A percentile compares a stretch with the other conserved stretches of the same genome.
phyloP scores from a whole-genome alignment of 2,329 filamentous ascomycete species.

The Phyllosticta capitalensis region DNA sequence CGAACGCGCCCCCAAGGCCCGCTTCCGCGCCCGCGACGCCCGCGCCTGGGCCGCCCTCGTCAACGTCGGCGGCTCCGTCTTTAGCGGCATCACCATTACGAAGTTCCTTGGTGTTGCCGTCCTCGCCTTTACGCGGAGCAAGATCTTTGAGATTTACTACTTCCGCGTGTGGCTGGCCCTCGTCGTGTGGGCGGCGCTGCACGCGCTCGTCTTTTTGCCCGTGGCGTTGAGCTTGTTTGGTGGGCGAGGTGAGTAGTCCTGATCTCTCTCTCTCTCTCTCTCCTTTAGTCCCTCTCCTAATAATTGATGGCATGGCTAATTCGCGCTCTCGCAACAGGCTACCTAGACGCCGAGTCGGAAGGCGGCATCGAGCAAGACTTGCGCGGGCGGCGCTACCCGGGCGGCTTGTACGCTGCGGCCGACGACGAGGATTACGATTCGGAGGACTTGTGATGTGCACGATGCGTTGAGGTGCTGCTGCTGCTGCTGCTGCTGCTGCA shows the following conservation, averaged over 20 bases:
- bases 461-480: too few relatives aligned
- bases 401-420: constrained; percentile 48
- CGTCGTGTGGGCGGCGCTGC: constrained; percentile 77
- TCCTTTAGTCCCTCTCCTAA: constrained; percentile 6
- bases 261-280: background rate
- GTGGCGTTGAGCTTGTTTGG: constrained; percentile 80
- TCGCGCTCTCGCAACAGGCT: constrained; percentile 43
- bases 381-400: constrained; percentile 66
- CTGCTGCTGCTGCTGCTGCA: too few relatives aligned
- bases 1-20: constrained; percentile 61
- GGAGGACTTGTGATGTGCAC: constrained; percentile 45
- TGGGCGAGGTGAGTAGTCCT: constrained; percentile 51
- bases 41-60: constrained; percentile 88
- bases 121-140: constrained; percentile 86
- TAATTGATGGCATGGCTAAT: background rate
- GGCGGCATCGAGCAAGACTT: constrained; percentile 86
- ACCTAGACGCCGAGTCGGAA: constrained; percentile 77
- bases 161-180: constrained; percentile 94
- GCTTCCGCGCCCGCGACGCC: constrained; percentile 72
- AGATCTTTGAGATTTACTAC: constrained; percentile 99
- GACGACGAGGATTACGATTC: constrained; percentile 68
- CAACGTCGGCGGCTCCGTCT: constrained; percentile 89
- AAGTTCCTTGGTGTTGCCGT: constrained; percentile 89
- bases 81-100: constrained; percentile 91
- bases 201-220: constrained; percentile 84